Conservation (phyloP, 1,284 basidiomycete genomes). For the Sutorius eximius region DNA sequence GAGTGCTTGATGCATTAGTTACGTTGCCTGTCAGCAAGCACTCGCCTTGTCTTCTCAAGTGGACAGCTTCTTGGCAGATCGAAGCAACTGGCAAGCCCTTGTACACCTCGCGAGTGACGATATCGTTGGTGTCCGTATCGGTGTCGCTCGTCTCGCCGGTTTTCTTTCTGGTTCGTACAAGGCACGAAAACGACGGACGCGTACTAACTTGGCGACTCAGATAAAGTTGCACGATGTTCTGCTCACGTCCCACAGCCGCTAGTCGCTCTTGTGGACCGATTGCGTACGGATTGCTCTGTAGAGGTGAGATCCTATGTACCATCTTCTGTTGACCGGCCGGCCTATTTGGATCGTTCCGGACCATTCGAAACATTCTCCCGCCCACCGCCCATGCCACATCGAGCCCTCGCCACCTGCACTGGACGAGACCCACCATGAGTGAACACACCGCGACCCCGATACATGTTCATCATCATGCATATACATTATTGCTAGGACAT, state of each 20-base stretch:
- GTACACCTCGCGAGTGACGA: constrained; percentile 60
- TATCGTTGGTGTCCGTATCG: constrained; percentile 89
- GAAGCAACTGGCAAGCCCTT: constrained; percentile 55
- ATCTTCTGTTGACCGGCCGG: constrained; percentile 11
- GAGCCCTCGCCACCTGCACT: neutral
- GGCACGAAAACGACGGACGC: neutral
- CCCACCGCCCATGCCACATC: constrained; percentile 29
- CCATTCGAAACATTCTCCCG: constrained; percentile 37
- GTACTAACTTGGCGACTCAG: constrained; percentile 17
- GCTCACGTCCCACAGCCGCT: constrained; percentile 30
- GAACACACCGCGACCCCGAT: neutral
- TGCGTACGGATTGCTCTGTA: constrained; percentile 48
- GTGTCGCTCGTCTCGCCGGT: constrained; percentile 70
- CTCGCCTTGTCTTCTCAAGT: constrained; percentile 47
- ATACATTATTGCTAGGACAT: constrained; percentile 27
- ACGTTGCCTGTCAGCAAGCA: constrained; percentile 71
- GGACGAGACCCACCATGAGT: constrained; percentile 18
- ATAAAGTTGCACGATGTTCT: constrained; percentile 28
- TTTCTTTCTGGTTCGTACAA: constrained; percentile 50
- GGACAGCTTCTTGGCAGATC: constrained; percentile 49
- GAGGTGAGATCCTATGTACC: constrained; percentile 50
- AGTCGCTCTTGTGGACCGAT: constrained; percentile 39
- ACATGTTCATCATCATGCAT: neutral
- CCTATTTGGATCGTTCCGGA: constrained; percentile 18
- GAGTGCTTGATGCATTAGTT: constrained; percentile 39